Evolutionary conservation across 352 stramenopile genomes (phyloP).

Genomic region (Pythium dissimile): DNA sequence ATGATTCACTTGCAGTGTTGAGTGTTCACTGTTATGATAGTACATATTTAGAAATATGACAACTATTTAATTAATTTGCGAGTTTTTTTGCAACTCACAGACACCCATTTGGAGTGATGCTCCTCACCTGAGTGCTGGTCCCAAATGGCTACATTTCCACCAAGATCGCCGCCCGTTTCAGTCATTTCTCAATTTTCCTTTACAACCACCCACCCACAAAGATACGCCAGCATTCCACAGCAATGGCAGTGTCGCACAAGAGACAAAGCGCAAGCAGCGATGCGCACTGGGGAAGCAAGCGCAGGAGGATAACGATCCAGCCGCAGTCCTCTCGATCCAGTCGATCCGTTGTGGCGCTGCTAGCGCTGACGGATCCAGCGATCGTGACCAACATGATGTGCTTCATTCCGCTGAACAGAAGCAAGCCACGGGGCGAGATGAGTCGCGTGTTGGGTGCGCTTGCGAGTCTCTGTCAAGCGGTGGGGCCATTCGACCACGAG

Average conservation of each 20-base stretch:
- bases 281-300: background rate
- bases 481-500: conserved; percentile 1
- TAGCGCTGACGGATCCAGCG: conserved; percentile 1
- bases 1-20: too few relatives aligned
- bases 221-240: background rate
- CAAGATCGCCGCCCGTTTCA: too few relatives aligned
- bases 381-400: background rate
- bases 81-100: too few relatives aligned
- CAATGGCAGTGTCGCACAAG: background rate
- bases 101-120: too few relatives aligned
- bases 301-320: background rate
- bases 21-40: too few relatives aligned
- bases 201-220: too few relatives aligned
- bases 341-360: background rate
- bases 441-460: background rate
- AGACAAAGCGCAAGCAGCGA: background rate
- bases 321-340: background rate
- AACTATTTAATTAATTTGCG: too few relatives aligned
- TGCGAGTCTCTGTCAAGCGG: conserved; percentile 1
- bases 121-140: too few relatives aligned
- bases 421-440: background rate
- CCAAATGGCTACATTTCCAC: too few relatives aligned
- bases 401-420: background rate
- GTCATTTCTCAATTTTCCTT: too few relatives aligned
- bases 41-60: too few relatives aligned